Percentiles rank a stretch among this genome's conserved stretches.
These are phyloP conservation scores for Scenedesmus sp. DNA, from an alignment of 163 green algal genomes.

Conservation along the genomic window DNA sequence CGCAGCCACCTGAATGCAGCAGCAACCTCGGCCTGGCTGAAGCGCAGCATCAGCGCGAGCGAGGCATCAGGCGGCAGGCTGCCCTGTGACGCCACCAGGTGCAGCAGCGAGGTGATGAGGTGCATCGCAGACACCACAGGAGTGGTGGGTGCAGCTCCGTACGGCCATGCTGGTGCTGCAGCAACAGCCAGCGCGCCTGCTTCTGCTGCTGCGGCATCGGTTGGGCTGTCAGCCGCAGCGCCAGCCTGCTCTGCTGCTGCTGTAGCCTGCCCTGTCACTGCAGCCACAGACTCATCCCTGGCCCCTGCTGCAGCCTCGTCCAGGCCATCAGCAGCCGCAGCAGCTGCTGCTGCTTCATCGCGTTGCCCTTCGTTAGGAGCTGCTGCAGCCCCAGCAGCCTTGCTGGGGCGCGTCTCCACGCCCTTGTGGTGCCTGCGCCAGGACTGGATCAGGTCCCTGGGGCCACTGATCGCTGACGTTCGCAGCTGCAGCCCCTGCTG, in stretches of 20 bases:
- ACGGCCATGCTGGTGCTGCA: background rate
- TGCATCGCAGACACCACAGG: slow-evolving; percentile 42
- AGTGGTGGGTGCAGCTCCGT: background rate
- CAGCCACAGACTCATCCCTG: background rate
- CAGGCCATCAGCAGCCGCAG: background rate
- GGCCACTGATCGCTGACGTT: background rate
- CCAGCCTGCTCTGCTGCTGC: background rate
- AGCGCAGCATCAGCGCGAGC: slow-evolving; percentile 32
- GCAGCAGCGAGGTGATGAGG: slow-evolving; percentile 46
- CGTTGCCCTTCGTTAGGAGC: background rate
- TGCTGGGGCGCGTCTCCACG: slow-evolving; percentile 20
- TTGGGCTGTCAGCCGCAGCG: background rate
- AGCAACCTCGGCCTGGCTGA: slow-evolving; percentile 47
- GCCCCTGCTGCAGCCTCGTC: background rate
- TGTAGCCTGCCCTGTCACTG: background rate
- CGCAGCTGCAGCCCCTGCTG: background rate
- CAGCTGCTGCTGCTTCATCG: slow-evolving; percentile 16
- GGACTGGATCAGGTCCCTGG: slow-evolving; percentile 30
- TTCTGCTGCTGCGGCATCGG: background rate
- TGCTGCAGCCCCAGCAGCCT: background rate
- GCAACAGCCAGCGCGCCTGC: background rate
- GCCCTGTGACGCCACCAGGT: background rate
- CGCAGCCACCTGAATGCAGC: slow-evolving; percentile 49
- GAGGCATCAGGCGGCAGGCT: slow-evolving; percentile 37
- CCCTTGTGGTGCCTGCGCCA: slow-evolving; percentile 31